Evolutionary conservation across 768 basidiomycete genomes (phyloP).

Genomic region (Lactifluus subvellereus): DNA sequence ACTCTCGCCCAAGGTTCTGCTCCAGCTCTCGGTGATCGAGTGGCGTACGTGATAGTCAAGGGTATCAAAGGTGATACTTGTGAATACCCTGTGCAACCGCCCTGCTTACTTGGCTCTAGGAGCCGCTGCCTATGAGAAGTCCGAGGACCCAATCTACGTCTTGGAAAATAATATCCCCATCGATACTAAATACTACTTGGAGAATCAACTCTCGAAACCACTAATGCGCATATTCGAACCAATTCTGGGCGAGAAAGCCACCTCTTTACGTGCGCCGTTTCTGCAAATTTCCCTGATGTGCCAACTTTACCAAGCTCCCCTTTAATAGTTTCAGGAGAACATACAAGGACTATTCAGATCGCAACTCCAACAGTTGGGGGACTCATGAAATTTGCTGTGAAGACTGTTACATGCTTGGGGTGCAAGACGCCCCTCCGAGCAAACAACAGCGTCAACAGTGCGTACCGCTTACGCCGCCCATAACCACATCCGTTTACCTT

Average conservation of each 20-base stretch:
- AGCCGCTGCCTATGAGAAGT: slow-evolving; percentile 97
- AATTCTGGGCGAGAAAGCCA: slow-evolving; percentile 88
- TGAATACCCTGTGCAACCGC: neutral
- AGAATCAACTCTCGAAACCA: slow-evolving; percentile 96
- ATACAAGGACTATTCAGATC: slow-evolving; percentile 92
- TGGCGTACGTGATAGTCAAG: slow-evolving; percentile 98
- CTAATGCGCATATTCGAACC: slow-evolving; percentile 98
- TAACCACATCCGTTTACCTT: neutral
- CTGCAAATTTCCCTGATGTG: neutral
- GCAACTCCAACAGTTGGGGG: slow-evolving; percentile 96
- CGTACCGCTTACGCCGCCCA: slow-evolving; percentile 25
- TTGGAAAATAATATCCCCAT: slow-evolving; percentile 98
- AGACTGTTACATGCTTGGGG: slow-evolving; percentile 89
- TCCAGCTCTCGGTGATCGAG: slow-evolving; percentile 95
- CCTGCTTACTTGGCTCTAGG: slow-evolving; percentile 39
- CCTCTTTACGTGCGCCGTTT: slow-evolving; percentile 59
- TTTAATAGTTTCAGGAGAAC: slow-evolving; percentile 82
- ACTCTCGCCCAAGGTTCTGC: slow-evolving; percentile 63
- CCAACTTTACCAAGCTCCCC: slow-evolving; percentile 10
- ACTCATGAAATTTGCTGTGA: slow-evolving; percentile 97
- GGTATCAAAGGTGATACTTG: slow-evolving; percentile 69
- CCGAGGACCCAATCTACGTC: slow-evolving; percentile 95
- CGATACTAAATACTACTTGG: slow-evolving; percentile 96
- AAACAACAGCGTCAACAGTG: slow-evolving; percentile 71
- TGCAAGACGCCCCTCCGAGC: slow-evolving; percentile 85